Evolutionary conservation across 2,329 filamentous ascomycete genomes (phyloP).

Genomic region (Pseudogymnoascus sp.): DNA sequence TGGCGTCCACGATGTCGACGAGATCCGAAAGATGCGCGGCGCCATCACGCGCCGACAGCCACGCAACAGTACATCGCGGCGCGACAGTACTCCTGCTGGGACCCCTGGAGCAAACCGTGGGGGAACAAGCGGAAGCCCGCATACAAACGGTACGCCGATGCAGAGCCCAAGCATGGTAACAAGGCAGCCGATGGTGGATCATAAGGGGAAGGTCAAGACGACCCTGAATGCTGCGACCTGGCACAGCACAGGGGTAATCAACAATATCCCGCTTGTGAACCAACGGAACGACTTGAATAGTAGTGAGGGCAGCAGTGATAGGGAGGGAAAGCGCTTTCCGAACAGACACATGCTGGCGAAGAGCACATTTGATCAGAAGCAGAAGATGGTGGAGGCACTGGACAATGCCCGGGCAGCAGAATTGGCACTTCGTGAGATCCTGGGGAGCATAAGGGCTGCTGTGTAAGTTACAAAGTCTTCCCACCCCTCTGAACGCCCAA

Average conservation of each 20-base stretch:
- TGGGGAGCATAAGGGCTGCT: slow-evolving; percentile 74
- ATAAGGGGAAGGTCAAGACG: slow-evolving; percentile 38
- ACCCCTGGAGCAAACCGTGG: slow-evolving; percentile 37
- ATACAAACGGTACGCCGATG: slow-evolving; percentile 14
- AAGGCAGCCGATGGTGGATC: slow-evolving; percentile 15
- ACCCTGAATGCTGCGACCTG: slow-evolving; percentile 48
- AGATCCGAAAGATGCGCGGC: slow-evolving; percentile 75
- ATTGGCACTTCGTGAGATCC: slow-evolving; percentile 73
- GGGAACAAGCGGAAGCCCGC: slow-evolving; percentile 17
- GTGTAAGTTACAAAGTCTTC: slow-evolving; percentile 48
- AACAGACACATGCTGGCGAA: slow-evolving; percentile 45
- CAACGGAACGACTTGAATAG: slow-evolving; percentile 39
- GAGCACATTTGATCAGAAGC: slow-evolving; percentile 53
- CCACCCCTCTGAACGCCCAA: neutral
- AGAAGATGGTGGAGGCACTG: slow-evolving; percentile 58
- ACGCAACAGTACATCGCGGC: slow-evolving; percentile 47
- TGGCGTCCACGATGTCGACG: slow-evolving; percentile 82
- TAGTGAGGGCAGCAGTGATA: slow-evolving; percentile 31
- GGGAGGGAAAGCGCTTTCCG: slow-evolving; percentile 30
- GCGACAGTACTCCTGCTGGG: slow-evolving; percentile 53
- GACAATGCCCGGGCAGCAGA: slow-evolving; percentile 81
- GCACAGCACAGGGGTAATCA: slow-evolving; percentile 73
- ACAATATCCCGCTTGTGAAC: slow-evolving; percentile 53
- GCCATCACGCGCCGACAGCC: slow-evolving; percentile 82
- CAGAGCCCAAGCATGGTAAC: slow-evolving; percentile 3